phyloP scores from a whole-genome alignment of 148 eudicot species.

The Gaultheria prostrata region DNA sequence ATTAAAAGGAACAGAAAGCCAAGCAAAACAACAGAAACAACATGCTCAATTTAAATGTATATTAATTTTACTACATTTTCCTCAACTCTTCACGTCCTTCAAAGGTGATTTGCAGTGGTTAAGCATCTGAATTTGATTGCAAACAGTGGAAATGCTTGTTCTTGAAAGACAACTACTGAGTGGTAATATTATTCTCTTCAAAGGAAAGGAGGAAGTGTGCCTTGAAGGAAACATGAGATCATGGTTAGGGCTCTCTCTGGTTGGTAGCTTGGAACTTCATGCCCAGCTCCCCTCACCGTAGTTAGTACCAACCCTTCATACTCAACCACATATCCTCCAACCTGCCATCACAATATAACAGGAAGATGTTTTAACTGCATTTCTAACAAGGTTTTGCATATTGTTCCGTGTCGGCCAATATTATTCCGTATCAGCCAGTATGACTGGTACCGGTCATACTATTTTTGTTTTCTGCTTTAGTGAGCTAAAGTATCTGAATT shows the following conservation, averaged over 20 bases:
- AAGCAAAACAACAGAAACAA: background rate
- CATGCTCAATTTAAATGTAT: background rate
- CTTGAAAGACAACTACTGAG: background rate
- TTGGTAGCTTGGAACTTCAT: conserved; percentile 28
- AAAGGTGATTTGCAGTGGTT: background rate
- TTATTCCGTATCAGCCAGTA: too few species aligned
- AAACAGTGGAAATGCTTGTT: background rate
- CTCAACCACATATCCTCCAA: conserved; percentile 25
- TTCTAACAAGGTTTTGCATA: too few species aligned
- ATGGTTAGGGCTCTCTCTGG: conserved; percentile 22
- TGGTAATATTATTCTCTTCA: background rate
- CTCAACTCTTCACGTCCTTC: background rate
- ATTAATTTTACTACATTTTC: background rate
- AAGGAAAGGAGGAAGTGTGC: conserved; percentile 17
- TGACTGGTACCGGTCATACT: too few species aligned
- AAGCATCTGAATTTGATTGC: background rate
- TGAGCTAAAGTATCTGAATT: too few species aligned
- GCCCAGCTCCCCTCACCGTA: conserved; percentile 28
- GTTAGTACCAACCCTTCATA: conserved; percentile 13
- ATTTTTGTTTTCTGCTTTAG: too few species aligned
- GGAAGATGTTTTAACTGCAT: background rate
- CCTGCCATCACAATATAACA: background rate
- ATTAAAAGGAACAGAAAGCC: too few species aligned
- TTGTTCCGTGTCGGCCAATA: too few species aligned
- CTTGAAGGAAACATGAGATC: conserved; percentile 22